These are phyloP conservation scores for Suhomyces sp. DNA, from an alignment of 805 yeast species.

Conservation along the genomic window DNA sequence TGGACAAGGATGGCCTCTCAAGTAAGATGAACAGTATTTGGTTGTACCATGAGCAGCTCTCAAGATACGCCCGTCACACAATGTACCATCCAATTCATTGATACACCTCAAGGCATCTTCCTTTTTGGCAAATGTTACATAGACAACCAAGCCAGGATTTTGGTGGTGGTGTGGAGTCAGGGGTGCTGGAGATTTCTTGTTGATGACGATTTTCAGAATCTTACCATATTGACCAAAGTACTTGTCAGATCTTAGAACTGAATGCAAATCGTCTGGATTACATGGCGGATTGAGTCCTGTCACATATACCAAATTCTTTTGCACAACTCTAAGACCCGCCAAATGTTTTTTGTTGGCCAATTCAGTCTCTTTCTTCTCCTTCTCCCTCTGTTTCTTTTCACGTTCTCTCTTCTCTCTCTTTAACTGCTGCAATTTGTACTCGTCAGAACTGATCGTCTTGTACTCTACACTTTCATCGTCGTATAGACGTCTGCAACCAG, in stretches of 20 bases:
- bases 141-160: slow-evolving; percentile 85
- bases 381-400: slow-evolving; percentile 80
- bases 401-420: slow-evolving; percentile 79
- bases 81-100: slow-evolving; percentile 86
- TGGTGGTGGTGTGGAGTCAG: slow-evolving; percentile 33
- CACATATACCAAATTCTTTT: slow-evolving; percentile 93
- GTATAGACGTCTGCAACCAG: slow-evolving; percentile 93
- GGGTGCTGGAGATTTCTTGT: slow-evolving; percentile 61
- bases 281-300: slow-evolving; percentile 90
- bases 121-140: slow-evolving; percentile 87
- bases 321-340: slow-evolving; percentile 97
- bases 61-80: slow-evolving; percentile 84
- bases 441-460: slow-evolving; percentile 79
- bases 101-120: slow-evolving; percentile 96
- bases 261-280: slow-evolving; percentile 77
- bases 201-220: slow-evolving; percentile 89
- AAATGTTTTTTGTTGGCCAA: slow-evolving; percentile 80
- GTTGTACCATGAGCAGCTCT: slow-evolving; percentile 99
- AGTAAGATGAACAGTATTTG: slow-evolving; percentile 93
- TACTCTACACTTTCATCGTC: slow-evolving; percentile 93
- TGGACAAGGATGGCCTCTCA: slow-evolving; percentile 94
- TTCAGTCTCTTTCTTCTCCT: slow-evolving; percentile 88
- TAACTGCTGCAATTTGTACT: slow-evolving; percentile 75
- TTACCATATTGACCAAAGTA: slow-evolving; percentile 99
- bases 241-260: slow-evolving; percentile 79